Percentiles rank a stretch among this genome's conserved stretches.
phyloP scores from a whole-genome alignment of 1,284 basidiomycete genomes.

The Cystobasidium pallidum region DNA sequence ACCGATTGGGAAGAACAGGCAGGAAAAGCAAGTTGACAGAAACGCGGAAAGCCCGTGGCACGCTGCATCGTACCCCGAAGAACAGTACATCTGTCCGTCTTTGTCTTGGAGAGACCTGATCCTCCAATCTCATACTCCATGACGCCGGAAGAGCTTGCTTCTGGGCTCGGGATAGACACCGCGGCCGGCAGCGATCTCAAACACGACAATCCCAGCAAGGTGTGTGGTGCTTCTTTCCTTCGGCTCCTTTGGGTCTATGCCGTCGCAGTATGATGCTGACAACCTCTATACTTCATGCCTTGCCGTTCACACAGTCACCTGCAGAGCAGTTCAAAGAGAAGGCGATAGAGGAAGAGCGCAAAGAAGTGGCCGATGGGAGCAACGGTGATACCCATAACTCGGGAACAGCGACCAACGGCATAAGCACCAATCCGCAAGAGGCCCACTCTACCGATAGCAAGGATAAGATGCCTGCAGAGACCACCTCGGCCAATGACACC shows the following conservation, averaged over 20 bases:
- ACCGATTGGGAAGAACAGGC: not conserved
- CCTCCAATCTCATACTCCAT: not conserved
- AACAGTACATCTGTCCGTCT: not conserved
- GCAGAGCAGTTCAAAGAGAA: conserved; percentile 41
- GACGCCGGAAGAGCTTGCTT: not conserved
- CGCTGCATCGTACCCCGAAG: not conserved
- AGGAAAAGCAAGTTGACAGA: not conserved
- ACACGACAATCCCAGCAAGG: not conserved
- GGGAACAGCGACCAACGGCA: conserved; percentile 4
- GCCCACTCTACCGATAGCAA: conserved; percentile 26
- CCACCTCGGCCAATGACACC: conserved; percentile 1
- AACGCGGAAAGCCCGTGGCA: not conserved
- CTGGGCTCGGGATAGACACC: conserved; percentile 14
- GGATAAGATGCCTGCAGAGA: not conserved
- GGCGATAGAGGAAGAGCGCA: conserved; percentile 18
- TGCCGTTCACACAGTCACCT: conserved; percentile 24
- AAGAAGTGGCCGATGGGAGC: conserved; percentile 28
- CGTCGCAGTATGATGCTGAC: conserved; percentile 1
- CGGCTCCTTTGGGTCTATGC: not conserved
- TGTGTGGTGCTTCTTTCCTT: not conserved
- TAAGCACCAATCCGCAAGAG: conserved; percentile 36
- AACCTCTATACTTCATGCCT: not conserved
- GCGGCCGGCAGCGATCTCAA: not conserved
- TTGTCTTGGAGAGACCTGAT: not conserved
- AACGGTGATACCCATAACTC: conserved; percentile 14